Evolutionary conservation across 768 basidiomycete genomes (phyloP).

Genomic region (Termitomyces sp.): DNA sequence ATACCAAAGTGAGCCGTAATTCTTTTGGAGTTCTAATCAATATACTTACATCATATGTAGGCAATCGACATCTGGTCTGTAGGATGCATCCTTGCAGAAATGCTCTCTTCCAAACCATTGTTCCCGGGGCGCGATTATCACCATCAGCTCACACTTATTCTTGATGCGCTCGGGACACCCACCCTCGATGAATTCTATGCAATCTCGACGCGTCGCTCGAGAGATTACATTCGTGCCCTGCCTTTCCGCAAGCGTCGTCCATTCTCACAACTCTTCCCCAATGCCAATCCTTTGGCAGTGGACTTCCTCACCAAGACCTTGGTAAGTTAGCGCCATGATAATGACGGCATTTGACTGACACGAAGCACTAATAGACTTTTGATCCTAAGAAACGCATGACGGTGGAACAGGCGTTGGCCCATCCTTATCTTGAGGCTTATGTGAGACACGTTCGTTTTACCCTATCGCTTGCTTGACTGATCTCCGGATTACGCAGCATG

Average conservation of each 20-base stretch:
- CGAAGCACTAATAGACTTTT: constrained; percentile 61
- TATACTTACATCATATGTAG: constrained; percentile 22
- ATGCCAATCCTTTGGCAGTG: constrained; percentile 71
- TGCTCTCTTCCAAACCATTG: constrained; percentile 93
- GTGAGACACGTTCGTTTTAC: constrained; percentile 34
- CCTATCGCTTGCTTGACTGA: background rate
- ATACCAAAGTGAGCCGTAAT: constrained; percentile 64
- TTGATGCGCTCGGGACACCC: constrained; percentile 96
- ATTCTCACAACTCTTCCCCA: constrained; percentile 84
- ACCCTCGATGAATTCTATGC: constrained; percentile 97
- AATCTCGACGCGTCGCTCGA: constrained; percentile 85
- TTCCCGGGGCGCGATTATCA: constrained; percentile 98
- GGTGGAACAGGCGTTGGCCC: constrained; percentile 90
- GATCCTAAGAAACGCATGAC: constrained; percentile 97
- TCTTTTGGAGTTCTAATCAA: constrained; percentile 1
- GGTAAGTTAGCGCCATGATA: constrained; percentile 30
- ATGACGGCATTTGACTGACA: background rate
- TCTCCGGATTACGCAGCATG: constrained; percentile 48
- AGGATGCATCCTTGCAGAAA: constrained; percentile 89
- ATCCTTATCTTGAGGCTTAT: constrained; percentile 93
- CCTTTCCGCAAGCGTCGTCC: constrained; percentile 88
- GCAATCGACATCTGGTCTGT: constrained; percentile 90
- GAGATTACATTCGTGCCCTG: constrained; percentile 92
- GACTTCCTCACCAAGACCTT: constrained; percentile 77
- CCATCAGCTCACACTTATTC: constrained; percentile 91